Evolutionary conservation across 148 eudicot species (phyloP).

Genomic region (Chenopodium album): DNA sequence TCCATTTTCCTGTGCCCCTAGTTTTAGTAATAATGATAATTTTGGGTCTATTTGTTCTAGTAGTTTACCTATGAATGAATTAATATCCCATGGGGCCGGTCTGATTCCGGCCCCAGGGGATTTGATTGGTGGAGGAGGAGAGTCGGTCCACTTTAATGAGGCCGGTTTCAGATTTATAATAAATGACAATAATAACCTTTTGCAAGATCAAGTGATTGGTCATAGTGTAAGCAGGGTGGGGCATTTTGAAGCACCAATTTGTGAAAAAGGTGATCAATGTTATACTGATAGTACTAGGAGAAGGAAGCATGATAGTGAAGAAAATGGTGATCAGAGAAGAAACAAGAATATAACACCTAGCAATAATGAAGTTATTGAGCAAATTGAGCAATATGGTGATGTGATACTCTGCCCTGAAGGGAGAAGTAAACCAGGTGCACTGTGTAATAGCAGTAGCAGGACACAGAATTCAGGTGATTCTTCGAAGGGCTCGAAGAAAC

Average conservation of each 20-base stretch:
- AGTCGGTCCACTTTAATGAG: neutral
- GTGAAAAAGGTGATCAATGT: neutral
- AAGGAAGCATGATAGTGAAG: constrained; percentile 28
- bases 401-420: constrained; percentile 42
- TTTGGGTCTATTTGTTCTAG: neutral
- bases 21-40: neutral
- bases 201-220: neutral
- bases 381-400: constrained; percentile 46
- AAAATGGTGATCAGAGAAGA: constrained; percentile 22
- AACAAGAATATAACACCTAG: constrained; percentile 32
- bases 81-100: neutral
- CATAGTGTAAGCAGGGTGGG: neutral
- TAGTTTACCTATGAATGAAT: neutral
- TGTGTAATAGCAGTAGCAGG: constrained; percentile 16
- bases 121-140: constrained; percentile 5
- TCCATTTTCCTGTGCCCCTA: neutral
- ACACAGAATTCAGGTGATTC: constrained; percentile 6
- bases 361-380: constrained; percentile 30
- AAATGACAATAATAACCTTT: constrained; percentile 9
- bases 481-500: constrained; percentile 22
- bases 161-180: neutral
- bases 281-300: constrained; percentile 23
- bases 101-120: neutral
- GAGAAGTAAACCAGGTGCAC: constrained; percentile 29
- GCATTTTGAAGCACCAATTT: neutral